These are phyloP conservation scores for Xerocomellus chrysenteron DNA, from an alignment of 768 basidiomycete species.

Conservation along the genomic window DNA sequence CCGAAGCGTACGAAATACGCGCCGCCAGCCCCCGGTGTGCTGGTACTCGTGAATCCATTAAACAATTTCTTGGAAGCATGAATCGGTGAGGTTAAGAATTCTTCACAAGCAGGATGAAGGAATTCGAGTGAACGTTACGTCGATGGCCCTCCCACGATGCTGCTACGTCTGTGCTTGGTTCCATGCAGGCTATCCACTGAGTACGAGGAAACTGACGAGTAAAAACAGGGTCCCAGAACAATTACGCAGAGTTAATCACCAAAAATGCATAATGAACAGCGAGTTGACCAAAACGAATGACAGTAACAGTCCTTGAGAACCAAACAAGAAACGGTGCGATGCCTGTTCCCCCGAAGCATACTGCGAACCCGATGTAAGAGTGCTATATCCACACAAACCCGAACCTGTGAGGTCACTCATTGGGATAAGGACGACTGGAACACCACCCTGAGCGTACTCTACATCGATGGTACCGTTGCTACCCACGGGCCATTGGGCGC, in stretches of 20 bases:
- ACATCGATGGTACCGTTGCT: constrained; percentile 60
- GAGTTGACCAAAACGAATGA: constrained; percentile 10
- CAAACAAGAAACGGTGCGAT: neutral
- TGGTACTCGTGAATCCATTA: constrained; percentile 34
- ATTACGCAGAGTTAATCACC: neutral
- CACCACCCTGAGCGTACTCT: constrained; percentile 63
- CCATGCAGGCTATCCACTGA: neutral
- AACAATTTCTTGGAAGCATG: constrained; percentile 20
- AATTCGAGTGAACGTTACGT: neutral
- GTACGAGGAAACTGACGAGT: neutral
- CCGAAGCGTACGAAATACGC: constrained; percentile 55
- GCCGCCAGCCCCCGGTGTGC: constrained; percentile 58
- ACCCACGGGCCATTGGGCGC: constrained; percentile 66
- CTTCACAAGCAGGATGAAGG: neutral
- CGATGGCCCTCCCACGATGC: neutral
- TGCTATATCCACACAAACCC: constrained; percentile 35
- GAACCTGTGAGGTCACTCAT: constrained; percentile 34
- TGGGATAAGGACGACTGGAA: constrained; percentile 55
- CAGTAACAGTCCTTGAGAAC: neutral
- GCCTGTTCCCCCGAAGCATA: constrained; percentile 4
- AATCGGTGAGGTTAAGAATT: constrained; percentile 14
- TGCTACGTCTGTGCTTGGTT: neutral
- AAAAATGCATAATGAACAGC: constrained; percentile 3
- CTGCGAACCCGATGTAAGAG: neutral
- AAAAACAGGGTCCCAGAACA: neutral